phyloP scores from a whole-genome alignment of 2,329 filamentous ascomycete species.

The Biscogniauxia mediterranea region DNA sequence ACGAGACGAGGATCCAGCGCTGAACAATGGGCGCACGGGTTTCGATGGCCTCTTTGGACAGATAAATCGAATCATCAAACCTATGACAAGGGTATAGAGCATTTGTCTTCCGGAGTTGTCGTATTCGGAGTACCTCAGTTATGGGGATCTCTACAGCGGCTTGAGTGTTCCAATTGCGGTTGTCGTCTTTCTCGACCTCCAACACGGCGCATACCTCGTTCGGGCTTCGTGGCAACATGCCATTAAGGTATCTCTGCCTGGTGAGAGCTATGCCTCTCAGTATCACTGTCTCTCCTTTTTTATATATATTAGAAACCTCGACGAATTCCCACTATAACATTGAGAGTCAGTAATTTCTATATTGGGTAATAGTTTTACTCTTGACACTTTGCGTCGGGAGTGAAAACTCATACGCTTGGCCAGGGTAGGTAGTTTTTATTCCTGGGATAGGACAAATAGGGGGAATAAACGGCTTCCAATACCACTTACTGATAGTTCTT shows the following conservation, averaged over 20 bases:
- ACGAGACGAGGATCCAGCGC: constrained; percentile 46
- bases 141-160: constrained; percentile 43
- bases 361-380: no score
- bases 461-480: no score
- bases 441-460: no score
- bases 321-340: constrained; percentile 24
- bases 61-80: constrained; percentile 22
- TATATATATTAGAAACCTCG: constrained; percentile 9
- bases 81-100: constrained; percentile 41
- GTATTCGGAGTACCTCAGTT: constrained; percentile 36
- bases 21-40: constrained; percentile 45
- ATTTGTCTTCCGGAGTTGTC: constrained; percentile 56
- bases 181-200: constrained; percentile 38
- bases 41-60: constrained; percentile 20
- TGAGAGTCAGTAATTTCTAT: no score
- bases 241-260: constrained; percentile 31
- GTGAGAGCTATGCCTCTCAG: constrained; percentile 40
- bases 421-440: no score
- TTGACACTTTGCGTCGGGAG: no score
- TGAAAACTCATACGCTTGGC: no score
- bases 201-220: constrained; percentile 47
- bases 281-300: constrained; percentile 17
- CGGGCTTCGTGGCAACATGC: constrained; percentile 34
- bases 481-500: background rate
- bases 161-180: constrained; percentile 32